These are phyloP conservation scores for Bruguiera gymnorhiza DNA, from an alignment of 345 rosid genomes.

Conservation along the genomic window DNA sequence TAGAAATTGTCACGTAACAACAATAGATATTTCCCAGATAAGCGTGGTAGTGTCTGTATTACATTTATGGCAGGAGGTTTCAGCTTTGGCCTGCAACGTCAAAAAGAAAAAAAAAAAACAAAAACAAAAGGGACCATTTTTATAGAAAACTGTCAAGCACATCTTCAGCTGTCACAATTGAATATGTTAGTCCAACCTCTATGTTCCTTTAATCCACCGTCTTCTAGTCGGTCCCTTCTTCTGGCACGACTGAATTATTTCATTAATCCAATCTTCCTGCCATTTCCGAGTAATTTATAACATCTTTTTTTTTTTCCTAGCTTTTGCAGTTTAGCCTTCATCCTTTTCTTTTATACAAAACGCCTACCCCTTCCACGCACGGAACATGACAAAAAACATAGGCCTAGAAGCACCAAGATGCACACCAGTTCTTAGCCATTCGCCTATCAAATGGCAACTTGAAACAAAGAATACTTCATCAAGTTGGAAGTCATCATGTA, in stretches of 20 bases:
- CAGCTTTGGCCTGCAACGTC: slow-evolving; percentile 22
- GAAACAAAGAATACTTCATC: too few species aligned
- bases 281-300: slow-evolving; percentile 9
- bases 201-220: too few species aligned
- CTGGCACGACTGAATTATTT: too few species aligned
- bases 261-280: not conserved
- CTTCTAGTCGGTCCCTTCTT: too few species aligned
- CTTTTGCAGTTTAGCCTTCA: slow-evolving; percentile 1
- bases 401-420: not conserved
- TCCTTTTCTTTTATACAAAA: not conserved
- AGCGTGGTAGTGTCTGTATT: not conserved
- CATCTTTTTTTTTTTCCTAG: not conserved
- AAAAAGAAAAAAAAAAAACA: not conserved
- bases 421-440: not conserved
- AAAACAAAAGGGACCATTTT: not conserved
- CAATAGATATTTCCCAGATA: not conserved
- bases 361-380: not conserved
- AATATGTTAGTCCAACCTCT: too few species aligned
- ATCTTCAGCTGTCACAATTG: too few species aligned
- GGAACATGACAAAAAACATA: not conserved
- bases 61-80: not conserved
- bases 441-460: too few species aligned
- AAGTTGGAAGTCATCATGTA: not conserved
- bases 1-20: too few species aligned
- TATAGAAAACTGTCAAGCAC: not conserved